A percentile compares a stretch with the other conserved stretches of the same genome.
phyloP scores from a whole-genome alignment of 1,284 basidiomycete species.

The Sporisorium scitamineum region DNA sequence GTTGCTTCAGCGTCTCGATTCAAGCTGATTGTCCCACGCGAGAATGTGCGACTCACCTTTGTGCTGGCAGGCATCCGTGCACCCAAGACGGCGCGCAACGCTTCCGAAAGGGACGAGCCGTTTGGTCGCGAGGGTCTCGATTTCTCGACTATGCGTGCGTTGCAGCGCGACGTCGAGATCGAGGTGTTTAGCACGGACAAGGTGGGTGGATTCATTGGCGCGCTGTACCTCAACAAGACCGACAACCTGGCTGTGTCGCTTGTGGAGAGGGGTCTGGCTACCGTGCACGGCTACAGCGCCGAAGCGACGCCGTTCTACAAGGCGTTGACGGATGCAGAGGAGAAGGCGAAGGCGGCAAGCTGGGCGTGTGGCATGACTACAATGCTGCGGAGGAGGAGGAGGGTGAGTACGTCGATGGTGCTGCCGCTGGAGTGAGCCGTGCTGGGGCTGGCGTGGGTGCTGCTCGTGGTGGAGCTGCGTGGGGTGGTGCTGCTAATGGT shows the following conservation, averaged over 20 bases:
- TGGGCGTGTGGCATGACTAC: constrained; percentile 77
- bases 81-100: constrained; percentile 72
- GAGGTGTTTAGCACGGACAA: constrained; percentile 91
- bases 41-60: constrained; percentile 61
- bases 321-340: constrained; percentile 85
- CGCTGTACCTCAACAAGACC: constrained; percentile 78
- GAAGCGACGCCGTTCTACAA: constrained; percentile 82
- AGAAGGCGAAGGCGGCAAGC: constrained; percentile 75
- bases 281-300: constrained; percentile 87
- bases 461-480: constrained; percentile 20
- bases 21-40: constrained; percentile 61
- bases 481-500: constrained; percentile 22
- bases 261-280: constrained; percentile 83
- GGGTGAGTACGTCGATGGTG: constrained; percentile 21
- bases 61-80: constrained; percentile 70
- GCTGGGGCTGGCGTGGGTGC: constrained; percentile 8
- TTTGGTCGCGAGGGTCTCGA: constrained; percentile 86
- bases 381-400: constrained; percentile 48
- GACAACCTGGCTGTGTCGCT: constrained; percentile 87
- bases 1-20: constrained; percentile 74
- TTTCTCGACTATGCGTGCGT: constrained; percentile 81
- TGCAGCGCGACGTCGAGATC: constrained; percentile 96
- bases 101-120: constrained; percentile 88
- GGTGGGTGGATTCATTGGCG: constrained; percentile 93
- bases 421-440: constrained; percentile 1